phyloP scores from a whole-genome alignment of 768 basidiomycete species.

The Kwoniella pini region DNA sequence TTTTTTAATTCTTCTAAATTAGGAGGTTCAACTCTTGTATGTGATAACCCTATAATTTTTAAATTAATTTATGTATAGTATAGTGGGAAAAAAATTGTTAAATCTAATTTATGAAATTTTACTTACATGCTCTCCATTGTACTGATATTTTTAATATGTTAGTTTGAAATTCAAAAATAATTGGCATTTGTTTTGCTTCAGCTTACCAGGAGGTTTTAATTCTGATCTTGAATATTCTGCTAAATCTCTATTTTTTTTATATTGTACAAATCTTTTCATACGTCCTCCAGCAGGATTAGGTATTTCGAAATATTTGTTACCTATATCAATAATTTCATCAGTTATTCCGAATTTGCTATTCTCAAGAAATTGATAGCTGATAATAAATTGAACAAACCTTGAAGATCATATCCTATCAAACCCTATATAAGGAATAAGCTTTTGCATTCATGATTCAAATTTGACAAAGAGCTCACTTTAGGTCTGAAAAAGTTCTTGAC shows the following conservation, averaged over 20 bases:
- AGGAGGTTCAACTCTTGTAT: constrained; percentile 42
- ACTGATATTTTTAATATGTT: constrained; percentile 20
- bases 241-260: constrained; percentile 34
- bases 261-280: constrained; percentile 42
- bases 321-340: no score
- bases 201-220: constrained; percentile 41
- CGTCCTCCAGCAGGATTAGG: constrained; percentile 40
- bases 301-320: constrained; percentile 45
- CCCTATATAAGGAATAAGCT: constrained; percentile 6
- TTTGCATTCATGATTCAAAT: background rate
- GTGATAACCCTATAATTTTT: constrained; percentile 40
- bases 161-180: background rate
- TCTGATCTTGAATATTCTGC: constrained; percentile 39
- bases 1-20: constrained; percentile 31
- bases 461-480: background rate
- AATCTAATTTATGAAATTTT: no score
- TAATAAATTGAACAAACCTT: constrained; percentile 15
- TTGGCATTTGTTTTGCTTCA: no score
- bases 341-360: no score
- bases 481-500: constrained; percentile 17
- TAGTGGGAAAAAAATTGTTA: background rate
- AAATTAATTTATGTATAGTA: background rate
- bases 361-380: background rate
- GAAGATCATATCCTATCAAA: constrained; percentile 38
- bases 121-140: constrained; percentile 49